These are phyloP conservation scores for Anastatica hierochuntica DNA, from an alignment of 345 rosid genomes.

Conservation along the genomic window DNA sequence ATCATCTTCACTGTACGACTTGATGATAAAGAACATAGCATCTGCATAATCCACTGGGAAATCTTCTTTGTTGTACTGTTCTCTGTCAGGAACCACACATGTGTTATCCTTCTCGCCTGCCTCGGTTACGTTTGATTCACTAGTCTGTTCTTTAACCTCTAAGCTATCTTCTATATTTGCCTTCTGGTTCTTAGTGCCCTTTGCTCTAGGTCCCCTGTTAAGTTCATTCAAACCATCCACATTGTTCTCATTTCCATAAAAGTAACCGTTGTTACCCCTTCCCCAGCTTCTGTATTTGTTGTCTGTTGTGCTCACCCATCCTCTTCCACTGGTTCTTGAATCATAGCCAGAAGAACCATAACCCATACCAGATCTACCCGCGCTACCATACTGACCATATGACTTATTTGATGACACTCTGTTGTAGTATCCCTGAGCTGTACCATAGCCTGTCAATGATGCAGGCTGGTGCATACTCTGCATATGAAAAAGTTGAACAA, in stretches of 20 bases:
- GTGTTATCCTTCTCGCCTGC: conserved; percentile 31
- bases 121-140: conserved; percentile 14
- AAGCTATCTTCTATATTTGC: conserved; percentile 22
- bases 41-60: conserved; percentile 43
- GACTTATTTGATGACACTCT: conserved; percentile 49
- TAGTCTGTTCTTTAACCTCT: conserved; percentile 33
- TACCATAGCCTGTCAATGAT: conserved; percentile 38
- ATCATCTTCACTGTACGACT: conserved; percentile 88
- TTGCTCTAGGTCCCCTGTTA: conserved; percentile 70
- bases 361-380: conserved; percentile 43
- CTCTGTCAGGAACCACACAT: conserved; percentile 31
- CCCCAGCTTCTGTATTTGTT: conserved; percentile 50
- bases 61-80: conserved; percentile 45
- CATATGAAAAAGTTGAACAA: background rate
- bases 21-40: conserved; percentile 62
- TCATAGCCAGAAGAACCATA: conserved; percentile 51
- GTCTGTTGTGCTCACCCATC: conserved; percentile 42
- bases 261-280: conserved; percentile 47
- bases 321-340: conserved; percentile 38
- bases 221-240: conserved; percentile 64
- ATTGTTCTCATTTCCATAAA: conserved; percentile 35
- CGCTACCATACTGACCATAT: conserved; percentile 50
- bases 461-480: conserved; percentile 46
- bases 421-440: conserved; percentile 38
- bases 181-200: conserved; percentile 45